Conservation (phyloP, 768 basidiomycete genomes). For the Suillus lakei region DNA sequence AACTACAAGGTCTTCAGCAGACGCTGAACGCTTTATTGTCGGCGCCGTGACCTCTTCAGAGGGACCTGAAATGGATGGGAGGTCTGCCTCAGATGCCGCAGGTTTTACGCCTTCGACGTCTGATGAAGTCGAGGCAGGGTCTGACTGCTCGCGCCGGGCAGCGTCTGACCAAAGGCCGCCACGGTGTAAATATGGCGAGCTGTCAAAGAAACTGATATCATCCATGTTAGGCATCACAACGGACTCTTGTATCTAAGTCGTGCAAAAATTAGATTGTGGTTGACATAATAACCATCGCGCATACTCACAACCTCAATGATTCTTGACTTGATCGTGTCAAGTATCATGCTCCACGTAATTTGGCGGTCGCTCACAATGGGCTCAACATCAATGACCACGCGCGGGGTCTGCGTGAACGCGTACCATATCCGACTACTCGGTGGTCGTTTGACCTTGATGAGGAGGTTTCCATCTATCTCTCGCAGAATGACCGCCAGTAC, state of each 20-base stretch:
- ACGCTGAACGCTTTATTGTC: constrained; percentile 30
- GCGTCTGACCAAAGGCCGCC: constrained; percentile 93
- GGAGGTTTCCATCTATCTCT: constrained; percentile 88
- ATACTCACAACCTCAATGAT: constrained; percentile 83
- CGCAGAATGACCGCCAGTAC: constrained; percentile 87
- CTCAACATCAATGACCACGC: constrained; percentile 87
- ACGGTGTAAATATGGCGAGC: constrained; percentile 59
- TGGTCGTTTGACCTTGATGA: constrained; percentile 91
- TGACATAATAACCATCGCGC: background rate
- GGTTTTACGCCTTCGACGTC: constrained; percentile 12
- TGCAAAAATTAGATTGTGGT: constrained; percentile 54
- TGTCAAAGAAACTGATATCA: constrained; percentile 96
- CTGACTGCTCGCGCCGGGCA: constrained; percentile 44
- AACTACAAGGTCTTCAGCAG: constrained; percentile 31
- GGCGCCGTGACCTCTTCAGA: constrained; percentile 16
- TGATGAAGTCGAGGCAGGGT: constrained; percentile 14
- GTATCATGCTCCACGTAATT: constrained; percentile 92
- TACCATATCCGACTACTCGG: constrained; percentile 95
- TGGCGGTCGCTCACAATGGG: constrained; percentile 95
- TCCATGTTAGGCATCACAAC: constrained; percentile 98
- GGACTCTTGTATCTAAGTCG: constrained; percentile 82
- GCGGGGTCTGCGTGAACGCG: constrained; percentile 87
- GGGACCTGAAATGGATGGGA: constrained; percentile 42
- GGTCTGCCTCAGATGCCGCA: constrained; percentile 25
- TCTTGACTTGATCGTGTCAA: constrained; percentile 86